Conservation (phyloP, 1,284 basidiomycete genomes). For the Rhodotorula sp. region DNA sequence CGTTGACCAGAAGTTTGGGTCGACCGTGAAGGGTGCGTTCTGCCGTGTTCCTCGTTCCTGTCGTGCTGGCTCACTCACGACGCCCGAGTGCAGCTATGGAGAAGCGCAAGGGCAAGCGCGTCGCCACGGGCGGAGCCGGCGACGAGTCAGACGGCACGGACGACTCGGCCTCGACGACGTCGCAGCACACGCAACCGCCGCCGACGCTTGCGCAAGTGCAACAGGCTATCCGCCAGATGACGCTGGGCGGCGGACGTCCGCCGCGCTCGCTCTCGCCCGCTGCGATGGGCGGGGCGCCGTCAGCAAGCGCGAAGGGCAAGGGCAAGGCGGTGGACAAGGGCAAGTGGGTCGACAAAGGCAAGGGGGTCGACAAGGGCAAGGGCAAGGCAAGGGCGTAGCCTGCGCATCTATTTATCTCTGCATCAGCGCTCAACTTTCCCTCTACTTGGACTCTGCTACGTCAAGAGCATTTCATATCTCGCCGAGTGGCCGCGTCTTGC, state of each 20-base stretch:
- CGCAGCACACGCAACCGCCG: too few relatives aligned
- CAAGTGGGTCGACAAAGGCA: not conserved
- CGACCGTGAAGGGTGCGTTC: conserved; percentile 23
- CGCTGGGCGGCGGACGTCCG: not conserved
- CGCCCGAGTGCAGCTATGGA: conserved; percentile 16
- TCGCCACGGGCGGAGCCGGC: conserved; percentile 7
- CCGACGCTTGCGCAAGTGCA: conserved; percentile 14
- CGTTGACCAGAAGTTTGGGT: conserved; percentile 22
- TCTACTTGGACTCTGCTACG: too few relatives aligned
- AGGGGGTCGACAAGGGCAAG: not conserved
- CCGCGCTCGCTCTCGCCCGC: not conserved
- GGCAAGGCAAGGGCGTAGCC: not conserved
- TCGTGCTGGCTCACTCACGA: not conserved
- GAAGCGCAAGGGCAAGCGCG: conserved; percentile 36
- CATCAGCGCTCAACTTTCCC: too few relatives aligned
- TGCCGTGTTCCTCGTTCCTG: too few relatives aligned
- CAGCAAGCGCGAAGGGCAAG: not conserved
- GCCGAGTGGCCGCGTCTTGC: too few relatives aligned
- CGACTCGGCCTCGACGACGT: not conserved
- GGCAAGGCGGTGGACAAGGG: conserved; percentile 1
- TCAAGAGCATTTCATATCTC: too few relatives aligned
- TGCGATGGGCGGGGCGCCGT: not conserved
- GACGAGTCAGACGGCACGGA: not conserved
- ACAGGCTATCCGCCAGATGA: not conserved
- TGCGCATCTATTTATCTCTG: not conserved